Conservation (phyloP, 257 asterid species). For the Solanum pinnatisectum region DNA sequence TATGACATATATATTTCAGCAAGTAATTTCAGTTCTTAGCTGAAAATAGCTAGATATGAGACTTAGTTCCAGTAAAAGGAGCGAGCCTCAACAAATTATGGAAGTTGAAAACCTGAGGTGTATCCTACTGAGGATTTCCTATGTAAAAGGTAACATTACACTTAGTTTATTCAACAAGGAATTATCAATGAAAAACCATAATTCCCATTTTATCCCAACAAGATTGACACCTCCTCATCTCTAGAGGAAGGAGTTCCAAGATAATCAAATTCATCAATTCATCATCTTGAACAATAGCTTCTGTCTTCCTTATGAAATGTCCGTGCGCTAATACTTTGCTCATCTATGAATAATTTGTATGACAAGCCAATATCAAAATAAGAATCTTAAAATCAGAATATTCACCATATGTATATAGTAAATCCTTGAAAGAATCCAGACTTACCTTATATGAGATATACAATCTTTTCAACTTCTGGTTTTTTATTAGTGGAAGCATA, state of each 20-base stretch:
- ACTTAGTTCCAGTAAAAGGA: too few relatives aligned
- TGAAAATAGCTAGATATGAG: too few relatives aligned
- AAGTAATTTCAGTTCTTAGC: too few relatives aligned
- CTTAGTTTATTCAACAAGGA: background rate
- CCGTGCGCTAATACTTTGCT: constrained; percentile 33
- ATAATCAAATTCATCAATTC: constrained; percentile 29
- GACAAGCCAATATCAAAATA: too few relatives aligned
- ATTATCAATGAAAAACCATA: background rate
- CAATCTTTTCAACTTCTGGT: constrained; percentile 26
- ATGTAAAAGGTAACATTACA: too few relatives aligned
- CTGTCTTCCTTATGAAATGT: constrained; percentile 29
- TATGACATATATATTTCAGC: too few relatives aligned
- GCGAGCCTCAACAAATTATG: too few relatives aligned
- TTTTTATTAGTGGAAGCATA: constrained; percentile 34
- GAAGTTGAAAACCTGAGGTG: too few relatives aligned
- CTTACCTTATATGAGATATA: constrained; percentile 36
- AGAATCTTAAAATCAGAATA: background rate
- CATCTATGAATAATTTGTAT: constrained; percentile 24
- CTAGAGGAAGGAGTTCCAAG: constrained; percentile 43
- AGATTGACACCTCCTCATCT: constrained; percentile 18
- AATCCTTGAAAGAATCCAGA: background rate
- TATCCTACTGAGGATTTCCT: too few relatives aligned
- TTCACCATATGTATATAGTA: background rate
- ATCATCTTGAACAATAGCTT: constrained; percentile 42
- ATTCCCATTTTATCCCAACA: constrained; percentile 7